A percentile compares a stretch with the other conserved stretches of the same genome.
Conservation (phyloP, 1,284 basidiomycete species). For the Mycosarcoma maydis region DNA sequence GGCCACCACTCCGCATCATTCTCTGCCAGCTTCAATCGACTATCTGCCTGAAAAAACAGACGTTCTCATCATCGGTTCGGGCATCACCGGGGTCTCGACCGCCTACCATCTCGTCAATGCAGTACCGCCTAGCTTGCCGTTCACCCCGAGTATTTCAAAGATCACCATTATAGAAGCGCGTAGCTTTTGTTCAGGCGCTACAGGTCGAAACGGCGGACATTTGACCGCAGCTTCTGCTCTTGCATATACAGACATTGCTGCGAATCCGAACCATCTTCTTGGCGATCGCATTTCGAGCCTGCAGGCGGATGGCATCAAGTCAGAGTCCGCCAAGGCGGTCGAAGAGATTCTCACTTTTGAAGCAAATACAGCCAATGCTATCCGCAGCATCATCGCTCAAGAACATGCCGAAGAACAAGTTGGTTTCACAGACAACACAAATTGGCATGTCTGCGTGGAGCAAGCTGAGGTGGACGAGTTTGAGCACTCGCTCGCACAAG, state of each 20-base stretch:
- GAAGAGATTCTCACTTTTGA: slow-evolving; percentile 45
- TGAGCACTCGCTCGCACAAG: slow-evolving; percentile 27
- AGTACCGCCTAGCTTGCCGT: not conserved
- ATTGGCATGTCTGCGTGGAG: slow-evolving; percentile 51
- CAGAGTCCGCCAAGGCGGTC: slow-evolving; percentile 10
- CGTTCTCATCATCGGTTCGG: slow-evolving; percentile 46
- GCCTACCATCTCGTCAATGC: slow-evolving; percentile 41
- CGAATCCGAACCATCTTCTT: slow-evolving; percentile 38
- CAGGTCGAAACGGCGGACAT: slow-evolving; percentile 56
- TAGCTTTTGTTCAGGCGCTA: slow-evolving; percentile 51
- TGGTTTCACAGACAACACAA: slow-evolving; percentile 26
- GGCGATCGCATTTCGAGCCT: not conserved
- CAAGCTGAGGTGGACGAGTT: slow-evolving; percentile 36
- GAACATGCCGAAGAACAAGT: slow-evolving; percentile 5
- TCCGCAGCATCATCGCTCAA: slow-evolving; percentile 22
- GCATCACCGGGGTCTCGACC: slow-evolving; percentile 48
- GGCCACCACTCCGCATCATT: slow-evolving; percentile 11
- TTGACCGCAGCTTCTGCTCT: slow-evolving; percentile 52
- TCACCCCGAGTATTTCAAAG: not conserved
- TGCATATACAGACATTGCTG: slow-evolving; percentile 38
- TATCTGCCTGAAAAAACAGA: slow-evolving; percentile 6
- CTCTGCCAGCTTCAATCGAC: slow-evolving; percentile 4
- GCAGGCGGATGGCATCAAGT: not conserved
- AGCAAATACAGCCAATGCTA: slow-evolving; percentile 11
- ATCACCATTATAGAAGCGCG: slow-evolving; percentile 49